Evolutionary conservation across 1,284 basidiomycete genomes (phyloP).

Genomic region (Ustilago loliicola): DNA sequence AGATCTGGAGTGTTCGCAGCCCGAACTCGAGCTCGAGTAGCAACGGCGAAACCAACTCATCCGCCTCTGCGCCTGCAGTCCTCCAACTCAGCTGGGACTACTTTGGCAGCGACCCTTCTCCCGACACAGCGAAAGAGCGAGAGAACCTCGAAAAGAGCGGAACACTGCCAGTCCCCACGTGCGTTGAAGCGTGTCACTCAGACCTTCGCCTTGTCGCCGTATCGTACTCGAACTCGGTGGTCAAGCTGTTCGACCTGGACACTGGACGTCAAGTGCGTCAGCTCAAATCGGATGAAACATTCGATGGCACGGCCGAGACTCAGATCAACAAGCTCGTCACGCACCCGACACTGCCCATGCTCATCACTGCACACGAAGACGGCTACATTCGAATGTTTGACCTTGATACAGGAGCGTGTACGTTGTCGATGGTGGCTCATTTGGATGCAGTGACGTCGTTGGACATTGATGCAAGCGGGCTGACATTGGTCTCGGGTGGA

Average conservation of each 20-base stretch:
- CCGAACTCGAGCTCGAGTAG: background rate
- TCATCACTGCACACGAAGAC: constrained; percentile 93
- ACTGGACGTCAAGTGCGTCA: constrained; percentile 82
- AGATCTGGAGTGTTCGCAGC: constrained; percentile 78
- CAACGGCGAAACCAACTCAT: constrained; percentile 15
- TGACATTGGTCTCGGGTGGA: constrained; percentile 88
- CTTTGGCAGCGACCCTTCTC: constrained; percentile 72
- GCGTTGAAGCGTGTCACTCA: constrained; percentile 80
- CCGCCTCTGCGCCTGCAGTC: constrained; percentile 32
- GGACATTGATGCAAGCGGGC: constrained; percentile 86
- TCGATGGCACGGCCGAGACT: constrained; percentile 75
- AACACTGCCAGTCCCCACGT: constrained; percentile 77
- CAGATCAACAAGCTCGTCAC: constrained; percentile 91
- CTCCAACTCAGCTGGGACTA: constrained; percentile 81
- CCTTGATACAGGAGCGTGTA: constrained; percentile 83
- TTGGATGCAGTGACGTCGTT: constrained; percentile 90
- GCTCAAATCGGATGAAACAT: constrained; percentile 78
- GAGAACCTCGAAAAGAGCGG: constrained; percentile 70
- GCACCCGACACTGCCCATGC: constrained; percentile 88
- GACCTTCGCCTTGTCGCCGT: constrained; percentile 75
- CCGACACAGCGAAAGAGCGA: constrained; percentile 61
- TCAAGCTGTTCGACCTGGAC: constrained; percentile 91
- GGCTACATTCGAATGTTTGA: constrained; percentile 92
- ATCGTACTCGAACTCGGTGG: constrained; percentile 87
- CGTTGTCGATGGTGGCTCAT: constrained; percentile 90